Evolutionary conservation across 2,329 filamentous ascomycete species (phyloP).

Genomic region (Pseudogymnoascus sp.): DNA sequence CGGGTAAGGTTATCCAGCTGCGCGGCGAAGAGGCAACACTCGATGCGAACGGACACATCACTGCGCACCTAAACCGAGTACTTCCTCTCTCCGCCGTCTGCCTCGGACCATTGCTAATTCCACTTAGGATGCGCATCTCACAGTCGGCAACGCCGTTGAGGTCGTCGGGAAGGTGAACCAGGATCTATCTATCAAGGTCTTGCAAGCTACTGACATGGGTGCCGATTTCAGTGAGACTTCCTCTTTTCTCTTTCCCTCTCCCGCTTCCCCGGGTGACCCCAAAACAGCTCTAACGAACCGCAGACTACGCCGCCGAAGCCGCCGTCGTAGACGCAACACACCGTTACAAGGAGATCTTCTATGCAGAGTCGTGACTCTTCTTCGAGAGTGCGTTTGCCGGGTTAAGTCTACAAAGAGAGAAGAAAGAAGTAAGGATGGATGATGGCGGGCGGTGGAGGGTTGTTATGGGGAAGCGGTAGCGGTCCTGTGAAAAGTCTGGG

Average conservation of each 20-base stretch:
- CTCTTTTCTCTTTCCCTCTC: slow-evolving; percentile 8
- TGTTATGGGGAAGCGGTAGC: background rate
- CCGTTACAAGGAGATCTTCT: slow-evolving; percentile 72
- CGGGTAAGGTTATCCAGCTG: slow-evolving; percentile 77
- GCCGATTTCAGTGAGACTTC: background rate
- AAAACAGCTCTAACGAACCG: background rate
- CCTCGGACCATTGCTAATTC: background rate
- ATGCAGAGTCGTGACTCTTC: slow-evolving; percentile 34
- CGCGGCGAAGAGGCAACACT: slow-evolving; percentile 73
- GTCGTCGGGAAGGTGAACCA: slow-evolving; percentile 72
- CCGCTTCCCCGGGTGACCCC: background rate
- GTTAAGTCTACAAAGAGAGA: slow-evolving; percentile 1
- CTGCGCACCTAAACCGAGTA: slow-evolving; percentile 65
- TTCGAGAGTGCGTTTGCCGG: slow-evolving; percentile 7
- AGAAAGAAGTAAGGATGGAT: slow-evolving; percentile 21
- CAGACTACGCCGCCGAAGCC: slow-evolving; percentile 68
- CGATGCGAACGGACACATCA: slow-evolving; percentile 71
- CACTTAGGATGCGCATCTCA: slow-evolving; percentile 59
- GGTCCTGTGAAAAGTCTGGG: background rate
- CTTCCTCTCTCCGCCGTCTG: background rate
- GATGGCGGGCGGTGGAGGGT: slow-evolving; percentile 36
- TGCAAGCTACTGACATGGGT: slow-evolving; percentile 63
- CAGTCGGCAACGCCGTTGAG: slow-evolving; percentile 61
- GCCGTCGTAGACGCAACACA: slow-evolving; percentile 82
- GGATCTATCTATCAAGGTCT: slow-evolving; percentile 62